A percentile compares a stretch with the other conserved stretches of the same genome.
phyloP scores from a whole-genome alignment of 2,329 filamentous ascomycete species.

The Boeremia lycopersici region DNA sequence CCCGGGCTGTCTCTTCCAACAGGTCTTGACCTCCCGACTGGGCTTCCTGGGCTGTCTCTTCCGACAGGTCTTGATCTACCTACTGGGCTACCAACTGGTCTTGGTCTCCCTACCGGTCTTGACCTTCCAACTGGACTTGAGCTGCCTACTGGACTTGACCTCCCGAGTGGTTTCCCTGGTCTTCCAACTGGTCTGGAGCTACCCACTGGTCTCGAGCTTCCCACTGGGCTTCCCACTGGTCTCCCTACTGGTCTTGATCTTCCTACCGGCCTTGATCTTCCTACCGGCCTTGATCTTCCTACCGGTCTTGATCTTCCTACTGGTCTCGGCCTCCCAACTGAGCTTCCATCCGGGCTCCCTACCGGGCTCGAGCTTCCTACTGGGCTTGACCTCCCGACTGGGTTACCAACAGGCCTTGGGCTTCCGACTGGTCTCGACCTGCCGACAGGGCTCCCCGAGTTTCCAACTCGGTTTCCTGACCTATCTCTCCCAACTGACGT shows the following conservation, averaged over 20 bases:
- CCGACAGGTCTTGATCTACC: neutral
- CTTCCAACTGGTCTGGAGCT: neutral
- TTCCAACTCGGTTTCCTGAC: neutral
- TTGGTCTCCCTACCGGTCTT: neutral
- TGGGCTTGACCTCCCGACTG: neutral
- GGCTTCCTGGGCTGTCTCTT: neutral
- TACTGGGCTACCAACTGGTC: neutral
- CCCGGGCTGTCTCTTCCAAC: neutral
- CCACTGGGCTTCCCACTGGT: neutral
- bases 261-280: neutral
- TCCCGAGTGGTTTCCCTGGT: too few species aligned
- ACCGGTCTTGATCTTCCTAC: neutral
- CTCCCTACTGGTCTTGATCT: neutral
- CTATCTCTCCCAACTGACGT: neutral
- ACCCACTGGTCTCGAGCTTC: neutral
- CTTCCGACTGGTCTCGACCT: neutral
- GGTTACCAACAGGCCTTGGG: neutral
- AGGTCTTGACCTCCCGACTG: neutral
- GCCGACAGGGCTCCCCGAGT: neutral
- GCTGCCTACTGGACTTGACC: too few species aligned
- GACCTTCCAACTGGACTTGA: too few species aligned
- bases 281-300: neutral
- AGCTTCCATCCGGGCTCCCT: neutral
- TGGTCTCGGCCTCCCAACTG: neutral
- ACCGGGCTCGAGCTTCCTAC: neutral